Base-by-base conservation (phyloP, 2,329 filamentous ascomycete species). In the Neonectria coccinea region DNA sequence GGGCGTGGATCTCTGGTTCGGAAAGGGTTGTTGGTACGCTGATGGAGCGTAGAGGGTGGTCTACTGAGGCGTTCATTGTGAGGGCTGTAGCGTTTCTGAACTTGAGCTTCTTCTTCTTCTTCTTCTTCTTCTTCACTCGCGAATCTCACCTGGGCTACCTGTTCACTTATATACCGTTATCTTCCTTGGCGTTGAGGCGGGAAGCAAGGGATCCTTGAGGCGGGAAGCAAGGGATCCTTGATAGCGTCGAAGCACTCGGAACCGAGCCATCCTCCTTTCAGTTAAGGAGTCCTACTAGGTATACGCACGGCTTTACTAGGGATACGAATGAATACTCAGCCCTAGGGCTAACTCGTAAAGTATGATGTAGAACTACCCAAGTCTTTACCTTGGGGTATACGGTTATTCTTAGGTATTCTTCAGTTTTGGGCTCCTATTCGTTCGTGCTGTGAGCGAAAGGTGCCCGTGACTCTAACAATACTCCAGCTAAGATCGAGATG, bases 41-140 rank as follows among this genome's bases (percentile, higher is more conserved):
- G 31, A 65, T 60, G 1, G 62, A 56, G 11, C 62, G 62, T 1
- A 62, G 50, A 6, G 63, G 58, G 16, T 65, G 63, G 36, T 44
- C 14, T 18, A 58, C 9, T 18, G 54, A 42, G 39, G 39, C 7
- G 8, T 31, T 14, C 58, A 62, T 65, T 18, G 41, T 39, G 27
- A 16, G 18, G 16, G 11, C 39, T 12, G n/a, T 42, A 5, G 16
- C 6, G 10, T 25, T 16, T 16, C 9, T 29, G 25, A 16, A 5
- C 14, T 27, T 18, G n/a, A 22, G 41, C 8, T 5, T 52, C 4
- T 1, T 14, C 22, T 29, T 8, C 16, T 27, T 25, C 8, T 5
- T 52, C 4, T 1, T 14, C 22, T 29, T 8, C 16, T 27, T 25
- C 7, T 50, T 25, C 16, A 7, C 5, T 4, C 6, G 8, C 5